Evolutionary conservation across 108 stramenopile genomes (phyloP), one percentile per base, ranked within the genome.

Genomic region (Pseudonitzschia delicatissima): DNA sequence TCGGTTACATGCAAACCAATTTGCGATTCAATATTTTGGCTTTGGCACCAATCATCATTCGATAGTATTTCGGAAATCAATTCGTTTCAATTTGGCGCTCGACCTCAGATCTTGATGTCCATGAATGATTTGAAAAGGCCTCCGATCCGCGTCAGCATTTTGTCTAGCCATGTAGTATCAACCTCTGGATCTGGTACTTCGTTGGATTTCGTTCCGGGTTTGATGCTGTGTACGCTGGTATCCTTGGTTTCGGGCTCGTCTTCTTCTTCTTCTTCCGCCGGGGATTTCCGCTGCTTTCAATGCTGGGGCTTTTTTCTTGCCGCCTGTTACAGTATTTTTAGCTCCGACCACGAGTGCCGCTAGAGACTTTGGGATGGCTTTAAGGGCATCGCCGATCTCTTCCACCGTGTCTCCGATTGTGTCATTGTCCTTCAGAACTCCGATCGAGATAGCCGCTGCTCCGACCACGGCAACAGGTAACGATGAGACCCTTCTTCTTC

Each of bases 81-180:
- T n/a, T n/a, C n/a, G n/a, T n/a, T n/a, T n/a, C n/a, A n/a, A n/a
- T n/a, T n/a, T n/a, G n/a, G n/a, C n/a, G n/a, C n/a, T n/a, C n/a
- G n/a, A n/a, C n/a, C n/a, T 51, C 18, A 74, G 23, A 74, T 67
- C 32, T 68, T 57, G n/a, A 68, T 66, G n/a, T 52, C 37, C 23
- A 67, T 68, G 45, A 74, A 63, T 6, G 50, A 60, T 60, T 74
- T 67, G 50, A 74, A 37, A 15, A 27, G 11, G n/a, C 62, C 64
- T 59, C 64, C 74, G 13, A 77, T 48, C 29, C 55, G 57, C 3
- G 77, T 72, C 61, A 77, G 57, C n/a, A 63, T 9, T 45, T 77
- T 77, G 65, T 77, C 77, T 48, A 77, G 50, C 59, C 47, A 60
- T 4, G 59, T 62, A 29, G 52, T 55, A 57, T 77, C 77, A 17